A percentile compares a stretch with the other conserved stretches of the same genome.
Evolutionary conservation across 106 monocot genomes (phyloP).

Genomic region (Dendrobium nobile): DNA sequence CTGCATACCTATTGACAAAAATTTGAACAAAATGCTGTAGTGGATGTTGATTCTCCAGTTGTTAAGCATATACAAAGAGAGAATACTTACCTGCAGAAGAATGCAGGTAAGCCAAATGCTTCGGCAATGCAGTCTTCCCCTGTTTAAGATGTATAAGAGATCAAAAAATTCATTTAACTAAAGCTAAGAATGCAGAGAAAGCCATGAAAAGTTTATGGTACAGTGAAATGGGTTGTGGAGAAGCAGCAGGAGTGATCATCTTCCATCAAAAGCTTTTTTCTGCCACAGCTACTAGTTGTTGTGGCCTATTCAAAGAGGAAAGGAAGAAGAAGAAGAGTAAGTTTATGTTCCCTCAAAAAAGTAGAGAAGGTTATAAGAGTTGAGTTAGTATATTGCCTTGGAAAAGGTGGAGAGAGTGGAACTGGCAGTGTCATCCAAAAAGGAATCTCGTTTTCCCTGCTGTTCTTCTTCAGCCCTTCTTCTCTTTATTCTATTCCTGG

Average conservation of each 20-base stretch:
- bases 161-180: background rate
- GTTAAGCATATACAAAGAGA: background rate
- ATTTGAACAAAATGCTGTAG: constrained; percentile 4
- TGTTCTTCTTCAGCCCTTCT: constrained; percentile 25
- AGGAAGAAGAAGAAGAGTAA: constrained; percentile 5
- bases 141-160: background rate
- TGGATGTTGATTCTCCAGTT: background rate
- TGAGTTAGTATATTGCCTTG: constrained; percentile 13
- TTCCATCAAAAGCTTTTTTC: background rate
- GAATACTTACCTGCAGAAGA: constrained; percentile 17
- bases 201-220: constrained; percentile 4
- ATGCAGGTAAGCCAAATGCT: background rate
- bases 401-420: constrained; percentile 53
- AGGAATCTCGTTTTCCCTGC: background rate
- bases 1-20: constrained; percentile 3
- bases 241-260: constrained; percentile 61
- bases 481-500: constrained; percentile 23
- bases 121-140: background rate
- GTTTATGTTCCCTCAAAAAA: constrained; percentile 1
- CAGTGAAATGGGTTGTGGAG: constrained; percentile 70
- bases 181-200: background rate
- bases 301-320: background rate
- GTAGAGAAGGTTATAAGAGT: background rate
- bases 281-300: background rate
- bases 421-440: constrained; percentile 83